Conservation (phyloP, 2,329 filamentous ascomycete species). For the Trichoderma guizhouense region DNA sequence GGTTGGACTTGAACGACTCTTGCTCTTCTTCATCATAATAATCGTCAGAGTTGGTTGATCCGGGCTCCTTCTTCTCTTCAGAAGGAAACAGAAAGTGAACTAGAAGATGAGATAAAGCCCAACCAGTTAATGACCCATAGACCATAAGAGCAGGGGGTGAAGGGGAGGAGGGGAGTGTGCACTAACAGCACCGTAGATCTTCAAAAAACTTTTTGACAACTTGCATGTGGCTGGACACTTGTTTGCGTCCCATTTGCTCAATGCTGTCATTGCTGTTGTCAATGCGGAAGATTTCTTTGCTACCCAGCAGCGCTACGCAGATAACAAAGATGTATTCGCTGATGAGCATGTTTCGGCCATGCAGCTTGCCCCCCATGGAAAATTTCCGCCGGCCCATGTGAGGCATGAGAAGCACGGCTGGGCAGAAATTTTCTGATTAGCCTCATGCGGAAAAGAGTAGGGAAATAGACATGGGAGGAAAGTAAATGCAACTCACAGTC, state of each 20-base stretch:
- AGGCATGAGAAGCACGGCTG: slow-evolving; percentile 63
- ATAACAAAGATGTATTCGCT: slow-evolving; percentile 59
- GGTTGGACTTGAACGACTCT: slow-evolving; percentile 61
- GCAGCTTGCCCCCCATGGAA: slow-evolving; percentile 59
- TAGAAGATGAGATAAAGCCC: too few species aligned
- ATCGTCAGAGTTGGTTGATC: slow-evolving; percentile 60
- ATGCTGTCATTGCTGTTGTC: slow-evolving; percentile 44
- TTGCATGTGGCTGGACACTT: slow-evolving; percentile 69
- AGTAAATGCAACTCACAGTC: slow-evolving; percentile 49
- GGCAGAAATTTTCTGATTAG: slow-evolving; percentile 22
- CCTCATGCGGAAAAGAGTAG: not conserved
- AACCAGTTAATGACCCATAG: slow-evolving; percentile 18
- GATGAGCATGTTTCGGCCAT: slow-evolving; percentile 68
- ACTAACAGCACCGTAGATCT: slow-evolving; percentile 61
- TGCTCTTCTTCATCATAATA: slow-evolving; percentile 43
- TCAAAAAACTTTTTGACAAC: slow-evolving; percentile 66
- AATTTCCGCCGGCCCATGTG: slow-evolving; percentile 66
- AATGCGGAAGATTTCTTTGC: slow-evolving; percentile 43
- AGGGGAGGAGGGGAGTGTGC: not conserved
- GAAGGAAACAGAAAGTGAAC: slow-evolving; percentile 60
- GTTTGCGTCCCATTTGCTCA: slow-evolving; percentile 55
- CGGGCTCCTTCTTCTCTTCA: slow-evolving; percentile 53
- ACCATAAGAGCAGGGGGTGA: not conserved
- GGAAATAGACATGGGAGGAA: not conserved
- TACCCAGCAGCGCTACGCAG: slow-evolving; percentile 38